Base-by-base conservation (phyloP, 2,329 filamentous ascomycete species). In the Uncinocarpus reesii region DNA sequence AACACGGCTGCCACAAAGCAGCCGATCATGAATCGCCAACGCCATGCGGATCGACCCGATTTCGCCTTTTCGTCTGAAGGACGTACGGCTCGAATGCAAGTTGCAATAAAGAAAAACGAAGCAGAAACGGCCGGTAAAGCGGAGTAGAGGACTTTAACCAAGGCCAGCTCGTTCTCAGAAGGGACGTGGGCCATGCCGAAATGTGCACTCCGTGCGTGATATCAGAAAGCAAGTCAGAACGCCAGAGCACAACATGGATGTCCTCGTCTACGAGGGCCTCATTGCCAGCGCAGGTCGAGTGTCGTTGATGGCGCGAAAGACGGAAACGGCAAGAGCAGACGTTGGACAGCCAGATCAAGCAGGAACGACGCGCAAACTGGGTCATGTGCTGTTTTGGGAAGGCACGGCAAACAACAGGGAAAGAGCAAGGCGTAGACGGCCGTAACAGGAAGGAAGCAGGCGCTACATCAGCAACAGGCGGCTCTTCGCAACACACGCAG, bases 101-200 rank as follows among this genome's bases (percentile, higher is more conserved):
- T 72, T 7, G 78, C 67, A 46, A 71, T 52, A 43, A 75, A 60
- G 60, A 80, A 84, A 63, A 77, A 83, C 47, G 69, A 41, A 56
- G 81, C 80, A 50, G 80, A 63, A 16, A 70, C 50, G 7, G 74
- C 68, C 8, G 81, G 79, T n/a, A 56, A 15, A 15, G 49, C 42
- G 10, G 49, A 47, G 26, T 53, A 49, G 18, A 57, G 31, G 29
- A 37, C 28, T 42, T 43, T 43, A 32, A 54, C 38, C 21, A 45
- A 40, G 13, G 28, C 24, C 13, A 49, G 28, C 32, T 42, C 42
- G 23, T 34, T 21, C n/a, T 24, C 38, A 31, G 42, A 29, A 8
- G 36, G n/a, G 6, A 45, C 34, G n/a, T 8, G n/a, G n/a, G 38
- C 29, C 51, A 53, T 53, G 20, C 16, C 32, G 28, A 20, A 24